Conservation (phyloP, 176 grass and related monocot species). For the Eleusine indica region DNA sequence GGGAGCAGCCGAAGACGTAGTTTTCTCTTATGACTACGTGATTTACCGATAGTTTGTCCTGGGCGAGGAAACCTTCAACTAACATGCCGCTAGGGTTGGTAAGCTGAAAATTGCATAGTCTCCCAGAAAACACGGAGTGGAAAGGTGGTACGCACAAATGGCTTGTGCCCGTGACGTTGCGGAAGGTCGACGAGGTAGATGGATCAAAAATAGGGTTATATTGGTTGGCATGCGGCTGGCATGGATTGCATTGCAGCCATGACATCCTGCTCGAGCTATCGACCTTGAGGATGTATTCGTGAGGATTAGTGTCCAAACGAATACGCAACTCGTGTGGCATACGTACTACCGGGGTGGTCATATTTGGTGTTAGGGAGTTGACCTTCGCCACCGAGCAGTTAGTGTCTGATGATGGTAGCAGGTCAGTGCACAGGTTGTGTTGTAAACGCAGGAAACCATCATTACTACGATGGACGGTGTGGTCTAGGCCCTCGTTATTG, state of each 20-base stretch:
- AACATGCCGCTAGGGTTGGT: neutral
- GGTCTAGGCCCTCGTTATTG: neutral
- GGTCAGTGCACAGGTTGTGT: neutral
- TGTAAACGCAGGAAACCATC: neutral
- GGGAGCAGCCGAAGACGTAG: neutral
- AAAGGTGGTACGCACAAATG: neutral
- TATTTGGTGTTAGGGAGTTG: neutral
- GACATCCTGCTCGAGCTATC: neutral
- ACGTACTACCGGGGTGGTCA: neutral
- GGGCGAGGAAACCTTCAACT: neutral
- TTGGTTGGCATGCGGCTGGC: neutral
- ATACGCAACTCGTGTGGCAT: neutral
- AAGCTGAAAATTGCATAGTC: neutral
- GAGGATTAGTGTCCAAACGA: neutral
- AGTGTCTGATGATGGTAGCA: neutral
- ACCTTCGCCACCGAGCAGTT: neutral
- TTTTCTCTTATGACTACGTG: rapidly evolving
- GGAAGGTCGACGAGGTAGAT: neutral
- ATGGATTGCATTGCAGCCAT: neutral
- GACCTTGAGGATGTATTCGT: neutral
- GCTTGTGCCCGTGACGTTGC: neutral
- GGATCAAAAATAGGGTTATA: neutral
- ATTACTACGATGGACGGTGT: neutral
- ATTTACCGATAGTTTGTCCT: no score
- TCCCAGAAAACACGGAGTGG: neutral